Base-by-base conservation (phyloP, 176 grass and related monocot genomes). In the Elymus sibiricus region DNA sequence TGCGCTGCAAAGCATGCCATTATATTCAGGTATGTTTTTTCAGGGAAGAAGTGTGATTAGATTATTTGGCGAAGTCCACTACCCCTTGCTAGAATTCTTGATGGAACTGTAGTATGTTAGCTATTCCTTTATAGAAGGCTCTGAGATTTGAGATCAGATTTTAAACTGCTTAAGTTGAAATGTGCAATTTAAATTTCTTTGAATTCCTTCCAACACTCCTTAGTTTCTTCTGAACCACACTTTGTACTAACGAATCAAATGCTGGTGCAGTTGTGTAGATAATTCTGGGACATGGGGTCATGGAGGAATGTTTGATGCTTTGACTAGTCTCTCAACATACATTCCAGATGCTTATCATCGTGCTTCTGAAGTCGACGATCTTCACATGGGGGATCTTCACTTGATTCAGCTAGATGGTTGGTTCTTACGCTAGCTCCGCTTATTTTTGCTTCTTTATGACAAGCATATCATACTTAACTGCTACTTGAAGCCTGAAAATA, bases 241-340 rank as follows among this genome's bases (percentile, higher is more conserved):
- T 80, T 74, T 75, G 22, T 86, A 17, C 32, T 92, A 24, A 68
- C 64, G 74, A 78, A 43, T 82, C 25, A 65, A 58, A 73, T 86
- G 46, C 17, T 83, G 75, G 71, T 89, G 75, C 91, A 98, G 96
- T 87, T 98, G 91, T 38, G 79, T 98, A 35, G 93, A 98, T 86
- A 84, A 88, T 88, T 98, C 96, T 65, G 93, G 93, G 12, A 91
- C 80, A 27, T 94, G 96, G 96, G 93, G 96, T 14, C 86, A 81
- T 87, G 93, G 96, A 81, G 96, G 96, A 80, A 94, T 95, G 93
- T 98, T 98, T 88, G 87, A 92, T 92, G 93, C 93, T 59, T 85
- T 95, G 77, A 46, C 85, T 68, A 87, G 70, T 85, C 91, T 98
- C n/a, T 98, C 96, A 6, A 83, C 91, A 26, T 79, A 71, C 56